Conservation (phyloP, 116 monocot genomes). For the Dioscorea cayenensis region DNA sequence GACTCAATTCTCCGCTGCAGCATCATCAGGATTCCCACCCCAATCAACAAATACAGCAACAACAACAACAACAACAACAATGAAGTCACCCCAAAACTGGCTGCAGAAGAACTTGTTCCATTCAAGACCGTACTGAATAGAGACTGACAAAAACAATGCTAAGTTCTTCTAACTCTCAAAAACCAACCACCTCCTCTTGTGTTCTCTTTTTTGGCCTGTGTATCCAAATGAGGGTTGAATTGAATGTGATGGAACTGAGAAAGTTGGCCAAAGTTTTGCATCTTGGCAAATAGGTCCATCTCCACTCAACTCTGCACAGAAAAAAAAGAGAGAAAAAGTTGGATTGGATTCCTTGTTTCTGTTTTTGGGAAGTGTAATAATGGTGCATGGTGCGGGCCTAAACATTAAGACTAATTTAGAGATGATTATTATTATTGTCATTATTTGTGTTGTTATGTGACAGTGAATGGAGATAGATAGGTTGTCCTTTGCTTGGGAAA, state of each 20-base stretch:
- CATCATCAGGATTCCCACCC: constrained; percentile 82
- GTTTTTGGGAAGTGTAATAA: neutral
- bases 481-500: neutral
- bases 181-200: neutral
- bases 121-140: constrained; percentile 7
- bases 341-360: neutral
- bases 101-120: constrained; percentile 47
- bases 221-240: no score
- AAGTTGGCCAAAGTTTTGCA: neutral
- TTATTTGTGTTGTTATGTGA: neutral
- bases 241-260: neutral
- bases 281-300: neutral
- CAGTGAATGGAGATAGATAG: neutral
- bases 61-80: constrained; percentile 1
- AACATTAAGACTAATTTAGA: neutral
- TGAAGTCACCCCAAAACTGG: constrained; percentile 20
- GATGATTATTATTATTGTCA: neutral
- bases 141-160: neutral
- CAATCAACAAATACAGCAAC: constrained; percentile 5
- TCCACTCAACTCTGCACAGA: no score
- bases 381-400: neutral
- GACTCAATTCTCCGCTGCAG: constrained; percentile 31
- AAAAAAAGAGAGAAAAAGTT: neutral
- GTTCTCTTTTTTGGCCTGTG: neutral
- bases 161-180: neutral